These are phyloP conservation scores for Pholiota microspora DNA, from an alignment of 768 basidiomycete species.

Conservation along the genomic window DNA sequence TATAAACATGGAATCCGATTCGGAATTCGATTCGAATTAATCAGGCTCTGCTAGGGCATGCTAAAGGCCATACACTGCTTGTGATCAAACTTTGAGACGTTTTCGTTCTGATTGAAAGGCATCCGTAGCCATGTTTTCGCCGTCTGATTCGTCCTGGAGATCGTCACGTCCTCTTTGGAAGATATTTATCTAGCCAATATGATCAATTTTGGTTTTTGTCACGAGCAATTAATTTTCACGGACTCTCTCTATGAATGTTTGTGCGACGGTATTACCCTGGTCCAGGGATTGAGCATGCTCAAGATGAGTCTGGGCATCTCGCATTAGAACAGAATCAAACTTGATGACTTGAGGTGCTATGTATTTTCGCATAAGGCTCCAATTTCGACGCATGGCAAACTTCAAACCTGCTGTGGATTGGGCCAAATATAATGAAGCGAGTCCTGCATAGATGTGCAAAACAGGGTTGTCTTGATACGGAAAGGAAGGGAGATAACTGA, in stretches of 20 bases:
- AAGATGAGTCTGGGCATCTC: constrained; percentile 63
- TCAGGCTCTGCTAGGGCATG: too few species aligned
- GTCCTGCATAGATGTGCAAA: constrained; percentile 81
- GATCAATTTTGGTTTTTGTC: background rate
- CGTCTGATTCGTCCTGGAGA: constrained; percentile 32
- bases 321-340: constrained; percentile 35
- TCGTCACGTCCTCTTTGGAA: constrained; percentile 16
- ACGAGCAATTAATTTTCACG: background rate
- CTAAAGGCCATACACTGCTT: too few species aligned
- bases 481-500: constrained; percentile 81
- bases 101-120: constrained; percentile 21
- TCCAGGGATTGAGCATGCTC: constrained; percentile 63
- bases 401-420: constrained; percentile 27
- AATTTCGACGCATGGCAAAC: too few species aligned
- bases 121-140: constrained; percentile 28
- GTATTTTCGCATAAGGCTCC: background rate
- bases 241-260: constrained; percentile 55
- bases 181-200: constrained; percentile 17
- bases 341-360: background rate
- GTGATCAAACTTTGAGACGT: constrained; percentile 19
- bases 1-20: constrained; percentile 80
- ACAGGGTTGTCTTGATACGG: constrained; percentile 83
- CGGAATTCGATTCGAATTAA: constrained; percentile 58
- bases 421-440: constrained; percentile 65
- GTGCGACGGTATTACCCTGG: constrained; percentile 50